Evolutionary conservation across 495 filamentous ascomycete genomes (phyloP).

Genomic region (Clavariopsis aquatica): DNA sequence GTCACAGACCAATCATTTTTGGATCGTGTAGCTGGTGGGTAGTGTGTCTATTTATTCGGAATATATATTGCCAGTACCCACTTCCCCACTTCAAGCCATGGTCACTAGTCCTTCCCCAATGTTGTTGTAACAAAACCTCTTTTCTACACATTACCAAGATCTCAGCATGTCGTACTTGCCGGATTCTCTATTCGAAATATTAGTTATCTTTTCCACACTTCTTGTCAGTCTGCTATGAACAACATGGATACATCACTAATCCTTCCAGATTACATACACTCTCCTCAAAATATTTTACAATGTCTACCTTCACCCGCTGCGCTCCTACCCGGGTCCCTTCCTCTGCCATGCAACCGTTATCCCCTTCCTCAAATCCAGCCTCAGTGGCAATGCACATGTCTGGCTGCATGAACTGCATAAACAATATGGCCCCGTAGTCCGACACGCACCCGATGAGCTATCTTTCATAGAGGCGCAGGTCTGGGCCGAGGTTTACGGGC

Average conservation of each 20-base stretch:
- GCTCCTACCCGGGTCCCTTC: slow-evolving; percentile 42
- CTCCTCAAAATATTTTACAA: slow-evolving; percentile 29
- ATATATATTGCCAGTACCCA: no score
- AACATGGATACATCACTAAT: background rate
- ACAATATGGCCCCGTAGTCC: slow-evolving; percentile 43
- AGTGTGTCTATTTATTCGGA: no score
- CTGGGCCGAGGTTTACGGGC: slow-evolving; percentile 28
- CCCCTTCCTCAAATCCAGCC: background rate
- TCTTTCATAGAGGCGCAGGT: slow-evolving; percentile 28
- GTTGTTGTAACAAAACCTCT: no score
- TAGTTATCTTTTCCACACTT: slow-evolving; percentile 1
- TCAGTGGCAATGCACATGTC: background rate
- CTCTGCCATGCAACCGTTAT: slow-evolving; percentile 31
- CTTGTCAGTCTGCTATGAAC: background rate
- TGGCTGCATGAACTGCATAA: slow-evolving; percentile 27
- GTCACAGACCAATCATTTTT: no score
- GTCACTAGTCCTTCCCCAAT: no score
- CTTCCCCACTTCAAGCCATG: no score
- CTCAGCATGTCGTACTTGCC: no score
- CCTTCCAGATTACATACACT: slow-evolving; percentile 3
- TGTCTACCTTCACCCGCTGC: slow-evolving; percentile 44
- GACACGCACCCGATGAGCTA: slow-evolving; percentile 38
- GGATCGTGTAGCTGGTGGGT: no score
- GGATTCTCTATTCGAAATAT: background rate
- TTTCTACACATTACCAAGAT: no score